A percentile compares a stretch with the other conserved stretches of the same genome.
phyloP scores from a whole-genome alignment of 768 basidiomycete species.

The Leucosporidium scottii region DNA sequence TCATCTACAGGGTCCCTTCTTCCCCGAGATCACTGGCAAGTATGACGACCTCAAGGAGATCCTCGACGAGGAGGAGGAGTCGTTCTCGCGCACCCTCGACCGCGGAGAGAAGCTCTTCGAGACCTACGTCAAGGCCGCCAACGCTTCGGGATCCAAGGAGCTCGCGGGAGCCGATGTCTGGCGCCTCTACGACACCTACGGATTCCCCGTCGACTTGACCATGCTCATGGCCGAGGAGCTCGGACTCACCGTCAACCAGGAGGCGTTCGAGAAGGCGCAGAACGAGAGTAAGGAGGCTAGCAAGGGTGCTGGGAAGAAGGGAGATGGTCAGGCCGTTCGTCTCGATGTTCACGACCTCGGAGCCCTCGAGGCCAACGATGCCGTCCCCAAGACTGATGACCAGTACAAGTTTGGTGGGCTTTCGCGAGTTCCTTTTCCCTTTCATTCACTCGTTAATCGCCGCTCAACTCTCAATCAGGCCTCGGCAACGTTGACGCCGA shows the following conservation, averaged over 20 bases:
- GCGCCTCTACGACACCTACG: constrained; percentile 95
- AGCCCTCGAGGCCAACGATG: constrained; percentile 65
- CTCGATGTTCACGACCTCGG: constrained; percentile 94
- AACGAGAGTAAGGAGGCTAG: constrained; percentile 82
- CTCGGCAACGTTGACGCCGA: constrained; percentile 67
- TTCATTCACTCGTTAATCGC: background rate
- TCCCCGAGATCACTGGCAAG: constrained; percentile 80
- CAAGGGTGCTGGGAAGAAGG: constrained; percentile 72
- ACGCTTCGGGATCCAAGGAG: constrained; percentile 55
- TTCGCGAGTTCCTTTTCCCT: constrained; percentile 10
- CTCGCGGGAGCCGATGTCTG: constrained; percentile 90
- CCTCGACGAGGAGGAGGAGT: constrained; percentile 93
- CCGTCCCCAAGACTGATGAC: constrained; percentile 87
- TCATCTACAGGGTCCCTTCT: constrained; percentile 60
- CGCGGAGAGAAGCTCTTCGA: constrained; percentile 95
- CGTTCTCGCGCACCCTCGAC: constrained; percentile 93
- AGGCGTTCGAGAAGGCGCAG: constrained; percentile 83
- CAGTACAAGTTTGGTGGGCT: constrained; percentile 81
- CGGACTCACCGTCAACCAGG: constrained; percentile 71
- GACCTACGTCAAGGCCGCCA: constrained; percentile 66
- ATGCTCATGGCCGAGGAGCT: constrained; percentile 95
- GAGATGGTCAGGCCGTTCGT: constrained; percentile 60
- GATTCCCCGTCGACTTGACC: constrained; percentile 94
- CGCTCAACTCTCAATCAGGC: constrained; percentile 45
- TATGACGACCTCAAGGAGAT: constrained; percentile 86